A percentile compares a stretch with the other conserved stretches of the same genome.
Evolutionary conservation across 2,329 filamentous ascomycete species (phyloP).

Genomic region (Emydomyces testavorans): DNA sequence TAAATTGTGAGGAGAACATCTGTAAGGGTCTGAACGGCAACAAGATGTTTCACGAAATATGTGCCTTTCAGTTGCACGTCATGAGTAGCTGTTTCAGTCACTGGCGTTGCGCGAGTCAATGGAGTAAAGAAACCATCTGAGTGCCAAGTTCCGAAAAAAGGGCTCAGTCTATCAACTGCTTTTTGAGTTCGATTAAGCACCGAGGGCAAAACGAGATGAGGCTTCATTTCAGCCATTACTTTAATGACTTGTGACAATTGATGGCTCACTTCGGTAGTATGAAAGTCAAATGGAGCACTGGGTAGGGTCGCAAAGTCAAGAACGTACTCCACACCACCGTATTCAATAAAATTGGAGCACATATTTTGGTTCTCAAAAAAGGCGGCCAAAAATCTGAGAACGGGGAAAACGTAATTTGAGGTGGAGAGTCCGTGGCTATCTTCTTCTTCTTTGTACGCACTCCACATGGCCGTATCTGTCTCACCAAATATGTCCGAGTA

Average conservation of each 20-base stretch:
- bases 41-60: constrained; percentile 62
- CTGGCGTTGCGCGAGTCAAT: constrained; percentile 37
- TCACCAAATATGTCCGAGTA: constrained; percentile 19
- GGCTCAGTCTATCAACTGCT: constrained; percentile 55
- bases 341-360: constrained; percentile 61
- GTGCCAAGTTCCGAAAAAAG: constrained; percentile 51
- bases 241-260: constrained; percentile 64
- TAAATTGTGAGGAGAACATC: constrained; percentile 65
- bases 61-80: constrained; percentile 52
- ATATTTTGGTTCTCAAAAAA: constrained; percentile 66
- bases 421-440: constrained; percentile 44
- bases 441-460: constrained; percentile 39
- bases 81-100: constrained; percentile 24
- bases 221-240: constrained; percentile 66
- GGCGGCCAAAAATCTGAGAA: constrained; percentile 63
- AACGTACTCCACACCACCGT: constrained; percentile 69
- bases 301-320: constrained; percentile 74
- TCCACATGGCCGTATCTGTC: constrained; percentile 20
- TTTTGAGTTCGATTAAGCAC: constrained; percentile 62
- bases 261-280: constrained; percentile 54
- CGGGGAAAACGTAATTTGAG: constrained; percentile 60
- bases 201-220: constrained; percentile 70
- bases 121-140: constrained; percentile 52
- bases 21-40: constrained; percentile 64
- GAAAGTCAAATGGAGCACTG: constrained; percentile 63